Evolutionary conservation across 2,329 filamentous ascomycete species (phyloP).

Genomic region (Aspergillus sojae): DNA sequence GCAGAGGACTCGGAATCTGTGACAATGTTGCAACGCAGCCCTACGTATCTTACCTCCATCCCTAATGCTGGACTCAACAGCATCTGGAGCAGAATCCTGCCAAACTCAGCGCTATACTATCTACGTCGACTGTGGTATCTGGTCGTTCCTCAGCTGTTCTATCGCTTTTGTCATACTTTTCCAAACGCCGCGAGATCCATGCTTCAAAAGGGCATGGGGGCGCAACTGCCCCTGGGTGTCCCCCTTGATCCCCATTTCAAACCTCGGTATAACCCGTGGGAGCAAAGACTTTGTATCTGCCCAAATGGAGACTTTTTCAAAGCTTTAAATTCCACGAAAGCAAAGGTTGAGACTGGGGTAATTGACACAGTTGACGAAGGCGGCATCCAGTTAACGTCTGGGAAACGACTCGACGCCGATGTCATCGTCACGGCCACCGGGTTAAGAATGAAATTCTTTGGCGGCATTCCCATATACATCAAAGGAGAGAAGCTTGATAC

Average conservation of each 20-base stretch:
- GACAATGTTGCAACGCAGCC: conserved; percentile 78
- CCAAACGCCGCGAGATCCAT: conserved; percentile 48
- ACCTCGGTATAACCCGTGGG: conserved; percentile 64
- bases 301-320: conserved; percentile 59
- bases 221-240: conserved; percentile 49
- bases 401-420: conserved; percentile 32
- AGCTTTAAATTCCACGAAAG: conserved; percentile 38
- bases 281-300: conserved; percentile 71
- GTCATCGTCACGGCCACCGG: conserved; percentile 42
- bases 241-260: conserved; percentile 57
- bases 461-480: conserved; percentile 25
- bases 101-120: not conserved
- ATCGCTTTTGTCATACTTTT: conserved; percentile 52
- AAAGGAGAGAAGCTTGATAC: conserved; percentile 26
- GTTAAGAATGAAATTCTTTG: conserved; percentile 32
- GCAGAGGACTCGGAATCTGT: conserved; percentile 62
- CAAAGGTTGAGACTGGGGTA: conserved; percentile 42
- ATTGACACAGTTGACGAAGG: conserved; percentile 50
- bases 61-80: conserved; percentile 27
- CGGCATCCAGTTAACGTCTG: conserved; percentile 48
- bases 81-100: not conserved
- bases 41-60: conserved; percentile 65
- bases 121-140: conserved; percentile 23
- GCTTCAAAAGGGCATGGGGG: conserved; percentile 46
- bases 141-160: conserved; percentile 49